A percentile compares a stretch with the other conserved stretches of the same genome.
phyloP scores from a whole-genome alignment of 2,329 filamentous ascomycete species.

The Aspergillus viridinutans region DNA sequence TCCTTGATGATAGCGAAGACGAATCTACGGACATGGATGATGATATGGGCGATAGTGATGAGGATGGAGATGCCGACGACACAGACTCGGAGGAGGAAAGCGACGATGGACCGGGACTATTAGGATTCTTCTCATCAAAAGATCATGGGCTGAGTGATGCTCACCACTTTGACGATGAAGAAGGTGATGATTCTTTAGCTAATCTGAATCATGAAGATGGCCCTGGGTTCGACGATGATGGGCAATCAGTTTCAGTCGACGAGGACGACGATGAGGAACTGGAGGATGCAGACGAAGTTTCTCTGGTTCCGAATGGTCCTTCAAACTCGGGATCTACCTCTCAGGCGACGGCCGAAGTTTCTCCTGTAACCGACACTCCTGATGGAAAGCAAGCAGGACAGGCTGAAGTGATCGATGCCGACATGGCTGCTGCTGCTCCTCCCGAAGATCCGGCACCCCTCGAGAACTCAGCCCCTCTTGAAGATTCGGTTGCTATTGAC shows the following conservation, averaged over 20 bases:
- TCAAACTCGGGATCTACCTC: constrained; percentile 31
- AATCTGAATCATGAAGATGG: constrained; percentile 25
- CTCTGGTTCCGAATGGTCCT: constrained; percentile 29
- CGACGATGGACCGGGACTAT: constrained; percentile 37
- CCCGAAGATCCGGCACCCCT: constrained; percentile 7
- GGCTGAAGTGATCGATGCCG: constrained; percentile 3
- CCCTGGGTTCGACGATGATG: constrained; percentile 25
- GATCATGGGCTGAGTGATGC: constrained; percentile 22
- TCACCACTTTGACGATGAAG: constrained; percentile 17
- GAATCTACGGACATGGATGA: constrained; percentile 47
- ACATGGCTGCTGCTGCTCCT: not conserved
- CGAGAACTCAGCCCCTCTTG: not conserved
- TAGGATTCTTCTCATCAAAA: constrained; percentile 47
- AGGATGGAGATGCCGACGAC: constrained; percentile 48
- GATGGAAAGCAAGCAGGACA: not conserved
- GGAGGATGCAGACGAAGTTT: constrained; percentile 34
- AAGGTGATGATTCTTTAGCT: constrained; percentile 40
- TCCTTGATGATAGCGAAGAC: constrained; percentile 45
- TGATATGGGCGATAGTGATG: constrained; percentile 46
- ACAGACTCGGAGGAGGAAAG: constrained; percentile 44
- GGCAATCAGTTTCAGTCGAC: constrained; percentile 16
- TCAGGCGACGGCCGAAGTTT: constrained; percentile 15
- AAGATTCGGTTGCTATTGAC: constrained; percentile 7
- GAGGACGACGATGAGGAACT: constrained; percentile 25
- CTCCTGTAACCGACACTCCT: constrained; percentile 23